Base-by-base conservation (phyloP, 2,329 filamentous ascomycete species). In the Aspergillus aculeatus region DNA sequence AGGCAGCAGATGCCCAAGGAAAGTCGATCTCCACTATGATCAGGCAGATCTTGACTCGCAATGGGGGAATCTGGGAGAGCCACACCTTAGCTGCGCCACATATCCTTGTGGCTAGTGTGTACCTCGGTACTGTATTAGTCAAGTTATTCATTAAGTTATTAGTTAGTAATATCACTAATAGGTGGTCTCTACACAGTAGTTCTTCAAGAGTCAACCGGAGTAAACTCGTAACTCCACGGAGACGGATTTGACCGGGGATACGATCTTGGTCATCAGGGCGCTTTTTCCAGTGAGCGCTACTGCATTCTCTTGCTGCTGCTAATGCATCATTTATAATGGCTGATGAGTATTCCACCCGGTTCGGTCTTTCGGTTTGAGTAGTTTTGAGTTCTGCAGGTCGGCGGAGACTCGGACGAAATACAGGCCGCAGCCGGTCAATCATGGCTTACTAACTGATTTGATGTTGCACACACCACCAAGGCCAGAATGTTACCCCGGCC, bases 201-300 rank as follows among this genome's bases (percentile, higher is more conserved):
- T 29, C 48, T 29, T 24, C 48, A 24, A 50, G 23, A 50, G 26
- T 29, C 38, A 32, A 32, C 44, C 26, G 44, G 47, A 55, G 29
- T 55, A 55, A 48, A 31, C 24, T 24, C 19, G 24, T n/a, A 26
- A 41, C n/a, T n/a, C 24, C 23, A 26, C 16, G 23, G 23, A 21
- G 26, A 48, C 53, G 53, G 44, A 48, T 26, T 35, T 55, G 44
- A 44, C 44, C 44, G 53, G 26, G 32, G 14, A 31, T 44, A 44
- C 38, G 16, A 9, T 44, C 38, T 35, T 29, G 19, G 35, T 47
- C 57, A 49, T 48, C 26, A 35, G 47, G 23, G 16, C 38, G 38
- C 4, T n/a, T 50, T 29, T 29, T 61, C 59, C 54, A 54, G 59
- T 48, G 59, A 19, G 44, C 32, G 48, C 59, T 50, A 59, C 21